Percentiles rank a stretch among this genome's conserved stretches.
phyloP scores from a whole-genome alignment of 2,329 filamentous ascomycete genomes.

The Neurospora sp. region DNA sequence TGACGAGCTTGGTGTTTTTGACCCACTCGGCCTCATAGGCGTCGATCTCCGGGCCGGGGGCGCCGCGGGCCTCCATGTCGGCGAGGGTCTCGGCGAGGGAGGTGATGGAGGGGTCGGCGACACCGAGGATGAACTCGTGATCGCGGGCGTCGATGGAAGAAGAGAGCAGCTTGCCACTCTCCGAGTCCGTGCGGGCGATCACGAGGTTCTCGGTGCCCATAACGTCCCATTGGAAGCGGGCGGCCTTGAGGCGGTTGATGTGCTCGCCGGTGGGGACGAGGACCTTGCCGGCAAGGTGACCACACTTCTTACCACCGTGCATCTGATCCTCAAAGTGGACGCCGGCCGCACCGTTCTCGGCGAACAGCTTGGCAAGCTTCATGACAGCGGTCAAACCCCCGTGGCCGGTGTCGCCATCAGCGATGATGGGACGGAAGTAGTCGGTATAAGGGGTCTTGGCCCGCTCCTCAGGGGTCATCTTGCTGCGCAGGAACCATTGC shows the following conservation, averaged over 20 bases:
- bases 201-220: conserved; percentile 95
- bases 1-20: conserved; percentile 72
- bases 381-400: conserved; percentile 87
- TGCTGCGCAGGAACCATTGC: conserved; percentile 78
- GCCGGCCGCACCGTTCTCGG: conserved; percentile 89
- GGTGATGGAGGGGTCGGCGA: conserved; percentile 62
- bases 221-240: conserved; percentile 95
- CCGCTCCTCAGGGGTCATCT: conserved; percentile 65
- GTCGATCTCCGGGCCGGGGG: conserved; percentile 71
- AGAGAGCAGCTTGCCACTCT: conserved; percentile 82
- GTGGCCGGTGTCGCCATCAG: conserved; percentile 93
- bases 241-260: conserved; percentile 86
- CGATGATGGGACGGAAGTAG: conserved; percentile 89
- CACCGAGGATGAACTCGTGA: conserved; percentile 91
- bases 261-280: conserved; percentile 90
- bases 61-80: conserved; percentile 75
- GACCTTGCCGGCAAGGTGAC: conserved; percentile 92
- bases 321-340: conserved; percentile 98
- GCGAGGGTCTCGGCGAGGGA: conserved; percentile 84
- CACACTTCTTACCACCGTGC: conserved; percentile 97
- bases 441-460: conserved; percentile 74
- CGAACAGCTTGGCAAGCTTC: conserved; percentile 94
- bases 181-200: conserved; percentile 90
- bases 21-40: conserved; percentile 82
- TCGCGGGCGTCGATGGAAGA: conserved; percentile 89